Conservation (phyloP, 306 rosid genomes). For the Quercus parvula region DNA sequence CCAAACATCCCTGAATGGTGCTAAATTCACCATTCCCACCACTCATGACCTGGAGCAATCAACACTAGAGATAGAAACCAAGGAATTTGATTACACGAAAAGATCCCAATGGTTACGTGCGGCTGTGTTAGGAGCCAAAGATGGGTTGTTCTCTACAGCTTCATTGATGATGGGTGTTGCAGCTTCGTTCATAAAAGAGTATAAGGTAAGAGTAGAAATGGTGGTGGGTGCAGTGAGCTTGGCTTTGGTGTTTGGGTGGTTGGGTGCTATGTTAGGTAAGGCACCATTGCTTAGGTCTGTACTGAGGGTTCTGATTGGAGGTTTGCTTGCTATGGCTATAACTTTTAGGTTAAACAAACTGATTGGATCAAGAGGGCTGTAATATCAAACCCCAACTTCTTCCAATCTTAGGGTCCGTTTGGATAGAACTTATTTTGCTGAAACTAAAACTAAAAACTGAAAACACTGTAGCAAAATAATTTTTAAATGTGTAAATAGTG, state of each 20-base stretch:
- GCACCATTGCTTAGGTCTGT: constrained; percentile 52
- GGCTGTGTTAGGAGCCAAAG: constrained; percentile 86
- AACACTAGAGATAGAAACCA: too few relatives aligned
- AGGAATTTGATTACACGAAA: constrained; percentile 6
- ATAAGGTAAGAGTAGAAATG: constrained; percentile 52
- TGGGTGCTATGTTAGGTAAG: constrained; percentile 70
- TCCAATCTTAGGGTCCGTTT: too few relatives aligned
- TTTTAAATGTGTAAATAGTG: too few relatives aligned
- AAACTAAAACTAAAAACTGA: too few relatives aligned
- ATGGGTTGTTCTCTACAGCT: constrained; percentile 90
- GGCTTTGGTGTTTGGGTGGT: constrained; percentile 80
- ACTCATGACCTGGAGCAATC: too few relatives aligned
- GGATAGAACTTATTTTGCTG: too few relatives aligned
- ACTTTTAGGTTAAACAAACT: constrained; percentile 79
- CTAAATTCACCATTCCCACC: too few relatives aligned
- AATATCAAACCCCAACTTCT: too few relatives aligned
- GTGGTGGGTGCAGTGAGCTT: constrained; percentile 61
- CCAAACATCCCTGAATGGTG: too few relatives aligned
- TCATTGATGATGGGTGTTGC: constrained; percentile 93
- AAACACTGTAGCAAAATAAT: too few relatives aligned
- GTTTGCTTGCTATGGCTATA: constrained; percentile 87
- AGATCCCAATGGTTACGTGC: constrained; percentile 96
- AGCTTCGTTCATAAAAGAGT: constrained; percentile 69
- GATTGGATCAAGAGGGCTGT: constrained; percentile 32
- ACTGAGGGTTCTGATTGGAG: constrained; percentile 67